These are phyloP conservation scores for Phyllosticta citribraziliensis DNA, from an alignment of 2,329 filamentous ascomycete species.

Conservation along the genomic window DNA sequence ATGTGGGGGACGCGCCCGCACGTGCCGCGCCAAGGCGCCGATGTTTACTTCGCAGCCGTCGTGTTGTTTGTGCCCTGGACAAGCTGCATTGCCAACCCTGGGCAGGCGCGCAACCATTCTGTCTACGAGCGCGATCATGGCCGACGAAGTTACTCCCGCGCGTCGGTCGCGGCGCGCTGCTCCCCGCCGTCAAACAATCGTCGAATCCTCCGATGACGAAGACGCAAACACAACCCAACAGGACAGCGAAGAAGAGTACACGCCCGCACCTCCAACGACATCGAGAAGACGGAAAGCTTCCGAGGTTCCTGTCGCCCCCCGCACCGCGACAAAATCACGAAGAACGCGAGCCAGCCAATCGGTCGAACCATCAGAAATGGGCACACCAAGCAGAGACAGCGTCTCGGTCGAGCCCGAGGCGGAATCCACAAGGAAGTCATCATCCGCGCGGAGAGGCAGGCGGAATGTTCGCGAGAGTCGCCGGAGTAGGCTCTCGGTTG, in stretches of 20 bases:
- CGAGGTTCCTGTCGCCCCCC: constrained; percentile 39
- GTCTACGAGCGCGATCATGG: not conserved
- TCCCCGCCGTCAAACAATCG: constrained; percentile 55
- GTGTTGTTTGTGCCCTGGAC: not conserved
- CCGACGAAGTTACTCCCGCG: constrained; percentile 14
- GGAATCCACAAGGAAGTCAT: not conserved
- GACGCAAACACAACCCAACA: constrained; percentile 51
- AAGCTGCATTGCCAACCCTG: not conserved
- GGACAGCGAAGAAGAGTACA: constrained; percentile 67
- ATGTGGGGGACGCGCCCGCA: not conserved
- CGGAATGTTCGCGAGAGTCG: constrained; percentile 10
- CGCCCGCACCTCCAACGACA: constrained; percentile 48
- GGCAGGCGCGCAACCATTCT: not conserved
- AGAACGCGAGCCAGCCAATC: constrained; percentile 40
- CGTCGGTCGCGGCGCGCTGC: constrained; percentile 52
- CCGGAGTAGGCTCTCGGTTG: constrained; percentile 6
- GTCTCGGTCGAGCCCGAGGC: not conserved
- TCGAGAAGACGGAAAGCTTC: constrained; percentile 31
- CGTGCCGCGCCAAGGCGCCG: constrained; percentile 5
- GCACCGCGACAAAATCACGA: constrained; percentile 29
- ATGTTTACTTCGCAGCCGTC: not conserved
- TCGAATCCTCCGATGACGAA: constrained; percentile 69
- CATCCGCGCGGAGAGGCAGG: constrained; percentile 1
- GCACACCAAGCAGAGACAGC: constrained; percentile 37
- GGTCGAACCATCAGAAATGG: constrained; percentile 51